A percentile compares a stretch with the other conserved stretches of the same genome.
Evolutionary conservation across 805 yeast species (phyloP).

Genomic region (Cyberlindnera saturnus): DNA sequence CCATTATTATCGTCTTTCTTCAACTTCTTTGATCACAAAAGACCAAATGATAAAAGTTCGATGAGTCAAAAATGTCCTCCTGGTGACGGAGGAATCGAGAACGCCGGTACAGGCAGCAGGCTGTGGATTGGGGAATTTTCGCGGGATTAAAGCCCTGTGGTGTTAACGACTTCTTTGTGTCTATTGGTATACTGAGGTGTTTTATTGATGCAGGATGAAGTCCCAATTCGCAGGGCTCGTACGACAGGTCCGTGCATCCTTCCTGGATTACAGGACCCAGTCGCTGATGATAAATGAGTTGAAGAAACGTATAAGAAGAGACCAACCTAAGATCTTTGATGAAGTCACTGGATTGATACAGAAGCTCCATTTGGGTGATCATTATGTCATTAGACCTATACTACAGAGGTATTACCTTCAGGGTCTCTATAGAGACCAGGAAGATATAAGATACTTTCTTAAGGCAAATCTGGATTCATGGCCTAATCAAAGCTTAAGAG

Average conservation of each 20-base stretch:
- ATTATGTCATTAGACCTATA: conserved; percentile 8
- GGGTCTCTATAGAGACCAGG: conserved; percentile 17
- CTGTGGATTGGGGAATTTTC: too few relatives aligned
- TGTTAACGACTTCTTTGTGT: too few relatives aligned
- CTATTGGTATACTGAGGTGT: too few relatives aligned
- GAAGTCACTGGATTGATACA: conserved; percentile 5
- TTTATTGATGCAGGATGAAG: too few relatives aligned
- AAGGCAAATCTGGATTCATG: conserved; percentile 15
- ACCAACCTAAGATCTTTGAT: conserved; percentile 6
- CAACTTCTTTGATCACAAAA: not conserved
- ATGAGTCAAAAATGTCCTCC: too few relatives aligned
- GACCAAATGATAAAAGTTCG: not conserved
- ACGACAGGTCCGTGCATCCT: conserved; percentile 2
- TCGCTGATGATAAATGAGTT: conserved; percentile 4
- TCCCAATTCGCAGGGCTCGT: not conserved
- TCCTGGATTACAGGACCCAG: conserved; percentile 11
- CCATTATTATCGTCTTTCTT: conserved; percentile 18
- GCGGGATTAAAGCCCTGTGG: too few relatives aligned
- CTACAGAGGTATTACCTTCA: conserved; percentile 15
- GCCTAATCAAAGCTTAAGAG: conserved; percentile 17
- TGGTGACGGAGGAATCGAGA: too few relatives aligned
- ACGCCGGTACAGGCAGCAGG: too few relatives aligned
- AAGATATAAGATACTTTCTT: conserved; percentile 15
- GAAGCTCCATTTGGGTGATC: conserved; percentile 1
- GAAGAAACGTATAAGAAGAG: conserved; percentile 7